These are phyloP conservation scores for Apiotrichum sp. DNA, from an alignment of 1,284 basidiomycete genomes.

Conservation along the genomic window DNA sequence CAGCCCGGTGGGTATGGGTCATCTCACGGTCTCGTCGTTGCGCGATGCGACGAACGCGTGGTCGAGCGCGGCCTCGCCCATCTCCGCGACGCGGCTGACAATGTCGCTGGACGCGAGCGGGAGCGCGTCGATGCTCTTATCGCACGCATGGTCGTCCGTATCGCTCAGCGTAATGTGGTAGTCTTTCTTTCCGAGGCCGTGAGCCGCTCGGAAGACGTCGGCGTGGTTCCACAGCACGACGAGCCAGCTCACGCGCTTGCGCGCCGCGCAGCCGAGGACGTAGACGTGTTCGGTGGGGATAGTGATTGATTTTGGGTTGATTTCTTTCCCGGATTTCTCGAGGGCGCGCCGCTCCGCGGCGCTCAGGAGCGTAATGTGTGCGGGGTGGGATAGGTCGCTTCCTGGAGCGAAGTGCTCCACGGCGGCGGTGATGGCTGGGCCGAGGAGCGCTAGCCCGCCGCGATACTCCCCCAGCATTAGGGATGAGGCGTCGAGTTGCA, in stretches of 20 bases:
- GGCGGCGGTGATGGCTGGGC: constrained; percentile 1
- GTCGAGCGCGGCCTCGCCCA: constrained; percentile 45
- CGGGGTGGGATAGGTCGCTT: neutral
- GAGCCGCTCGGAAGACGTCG: constrained; percentile 51
- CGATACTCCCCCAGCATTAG: constrained; percentile 3
- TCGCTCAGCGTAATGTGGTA: constrained; percentile 55
- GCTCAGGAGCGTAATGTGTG: neutral
- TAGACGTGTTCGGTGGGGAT: constrained; percentile 4
- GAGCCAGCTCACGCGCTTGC: constrained; percentile 38
- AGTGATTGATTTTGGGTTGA: neutral
- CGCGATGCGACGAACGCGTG: constrained; percentile 33
- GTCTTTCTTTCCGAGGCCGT: constrained; percentile 53
- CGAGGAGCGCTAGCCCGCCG: constrained; percentile 12
- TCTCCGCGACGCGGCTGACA: constrained; percentile 46
- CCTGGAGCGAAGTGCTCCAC: neutral
- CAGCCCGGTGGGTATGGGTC: neutral
- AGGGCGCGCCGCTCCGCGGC: neutral
- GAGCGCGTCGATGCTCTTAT: constrained; percentile 43
- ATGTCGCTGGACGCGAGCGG: constrained; percentile 39
- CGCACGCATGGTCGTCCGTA: constrained; percentile 49
- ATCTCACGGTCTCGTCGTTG: neutral
- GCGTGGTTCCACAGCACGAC: constrained; percentile 57
- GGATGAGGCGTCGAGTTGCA: constrained; percentile 1
- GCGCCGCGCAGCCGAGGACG: neutral
- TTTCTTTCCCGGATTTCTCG: too few relatives aligned